These are phyloP conservation scores for Globisporangium paroecandrum DNA, from an alignment of 352 stramenopile genomes.

Conservation along the genomic window DNA sequence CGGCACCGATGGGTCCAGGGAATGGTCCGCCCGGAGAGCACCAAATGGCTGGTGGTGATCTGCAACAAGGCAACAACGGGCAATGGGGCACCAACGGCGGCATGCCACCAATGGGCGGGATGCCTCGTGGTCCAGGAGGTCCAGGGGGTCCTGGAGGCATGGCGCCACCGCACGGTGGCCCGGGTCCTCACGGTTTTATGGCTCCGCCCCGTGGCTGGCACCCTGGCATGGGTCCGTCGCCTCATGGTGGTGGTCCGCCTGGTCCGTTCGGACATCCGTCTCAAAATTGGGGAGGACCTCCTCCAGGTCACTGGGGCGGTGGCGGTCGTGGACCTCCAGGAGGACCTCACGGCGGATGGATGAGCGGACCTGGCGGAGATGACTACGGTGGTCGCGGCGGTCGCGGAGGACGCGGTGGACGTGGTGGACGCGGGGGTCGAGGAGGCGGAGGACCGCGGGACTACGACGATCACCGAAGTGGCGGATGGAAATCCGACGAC, in stretches of 20 bases:
- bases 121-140: conserved; percentile 17
- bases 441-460: conserved; percentile 19
- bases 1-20: conserved; percentile 7
- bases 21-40: conserved; percentile 5
- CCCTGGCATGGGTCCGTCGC: conserved; percentile 59
- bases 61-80: conserved; percentile 23
- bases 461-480: conserved; percentile 43
- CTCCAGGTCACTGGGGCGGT: conserved; percentile 41
- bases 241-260: conserved; percentile 16
- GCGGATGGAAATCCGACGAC: conserved; percentile 29
- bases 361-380: conserved; percentile 33
- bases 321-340: conserved; percentile 36
- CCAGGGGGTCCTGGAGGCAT: conserved; percentile 26
- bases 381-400: conserved; percentile 25
- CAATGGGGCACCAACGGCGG: conserved; percentile 3
- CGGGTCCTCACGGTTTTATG: conserved; percentile 48
- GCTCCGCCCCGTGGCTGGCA: conserved; percentile 62
- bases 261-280: conserved; percentile 31
- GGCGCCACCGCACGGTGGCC: neutral
- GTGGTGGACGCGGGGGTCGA: conserved; percentile 24
- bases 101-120: conserved; percentile 19
- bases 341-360: conserved; percentile 39
- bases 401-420: conserved; percentile 28
- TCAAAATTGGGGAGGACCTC: conserved; percentile 36
- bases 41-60: neutral